Percentiles rank a stretch among this genome's conserved stretches.
These are phyloP conservation scores for Phialocephala subalpina DNA, from an alignment of 2,329 filamentous ascomycete species.

Conservation along the genomic window DNA sequence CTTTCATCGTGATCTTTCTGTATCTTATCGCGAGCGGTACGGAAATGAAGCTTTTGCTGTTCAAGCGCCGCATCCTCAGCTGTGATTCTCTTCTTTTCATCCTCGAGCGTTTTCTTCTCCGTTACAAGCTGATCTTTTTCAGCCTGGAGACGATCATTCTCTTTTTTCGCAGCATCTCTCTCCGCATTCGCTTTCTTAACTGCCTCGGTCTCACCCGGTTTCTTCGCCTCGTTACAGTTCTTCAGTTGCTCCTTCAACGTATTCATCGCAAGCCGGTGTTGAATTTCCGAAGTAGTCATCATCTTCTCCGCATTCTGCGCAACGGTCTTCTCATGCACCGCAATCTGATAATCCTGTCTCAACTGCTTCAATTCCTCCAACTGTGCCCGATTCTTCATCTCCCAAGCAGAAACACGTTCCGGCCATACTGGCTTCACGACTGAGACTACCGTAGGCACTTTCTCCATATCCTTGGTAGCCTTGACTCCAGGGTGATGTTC, in stretches of 20 bases:
- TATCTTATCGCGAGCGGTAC: neutral
- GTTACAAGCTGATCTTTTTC: neutral
- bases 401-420: conserved; percentile 37
- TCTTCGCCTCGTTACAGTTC: neutral
- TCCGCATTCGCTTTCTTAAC: neutral
- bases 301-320: conserved; percentile 12
- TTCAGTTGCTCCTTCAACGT: neutral
- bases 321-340: conserved; percentile 15
- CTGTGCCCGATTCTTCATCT: conserved; percentile 35
- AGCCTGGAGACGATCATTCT: neutral
- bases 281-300: neutral
- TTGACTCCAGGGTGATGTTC: conserved; percentile 54
- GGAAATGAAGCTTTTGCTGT: neutral
- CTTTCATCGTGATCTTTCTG: neutral
- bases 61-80: neutral
- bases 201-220: neutral
- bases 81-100: neutral
- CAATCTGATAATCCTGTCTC: neutral
- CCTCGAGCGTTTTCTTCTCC: neutral
- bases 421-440: conserved; percentile 43
- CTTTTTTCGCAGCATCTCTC: neutral
- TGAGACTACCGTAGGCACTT: conserved; percentile 49
- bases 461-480: conserved; percentile 55
- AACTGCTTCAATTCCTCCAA: conserved; percentile 29
- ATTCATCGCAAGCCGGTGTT: neutral